Evolutionary conservation across 2,329 filamentous ascomycete genomes (phyloP), one percentile per base, ranked within the genome.

Genomic region (Diplodia corticola): DNA sequence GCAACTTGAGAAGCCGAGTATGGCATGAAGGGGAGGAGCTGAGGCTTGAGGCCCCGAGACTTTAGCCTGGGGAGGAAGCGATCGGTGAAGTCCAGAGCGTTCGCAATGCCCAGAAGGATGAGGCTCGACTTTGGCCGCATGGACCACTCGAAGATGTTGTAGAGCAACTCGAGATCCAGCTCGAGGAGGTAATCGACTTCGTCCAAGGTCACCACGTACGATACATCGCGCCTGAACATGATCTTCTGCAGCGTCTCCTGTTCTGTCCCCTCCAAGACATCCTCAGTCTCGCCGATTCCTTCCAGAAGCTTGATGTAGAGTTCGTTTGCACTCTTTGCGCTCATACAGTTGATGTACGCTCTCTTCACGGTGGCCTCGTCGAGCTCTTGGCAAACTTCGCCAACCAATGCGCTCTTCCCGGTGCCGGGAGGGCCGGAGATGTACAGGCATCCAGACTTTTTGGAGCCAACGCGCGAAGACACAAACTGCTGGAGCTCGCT

Each of bases 101-200:
- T 99, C 71, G 95, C 95, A 73, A 99, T 97, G 55, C 95, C 95
- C 59, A 99, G 86, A 20, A 99, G 83, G 40, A 95, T 83, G 5
- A 99, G 87, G 22, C 87, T 88, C 0, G 95, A 97, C 1, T 87
- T 86, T 69, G 88, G 88, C 69, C 92, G 87, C 73, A 99, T 82
- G 1, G 95, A 96, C 93, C 94, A 98, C 76, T 97, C 93, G 71
- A 99, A 97, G n/a, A 99, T 83, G 68, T 88, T 91, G 79, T 98
- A 97, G 15, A 99, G 83, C 64, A 95, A 90, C 71, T 96, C 92
- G 67, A 95, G 82, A 71, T 97, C 94, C 69, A 97, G 83, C 1
- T 91, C 94, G 48, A 99, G 84, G 59, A 99, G 88, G 74, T 96
- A 91, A 73, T 99, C 95, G 68, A 99, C 94, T 80, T 99, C 95